Conservation (phyloP, 441 rosid genomes). For the Jatropha multifida region DNA sequence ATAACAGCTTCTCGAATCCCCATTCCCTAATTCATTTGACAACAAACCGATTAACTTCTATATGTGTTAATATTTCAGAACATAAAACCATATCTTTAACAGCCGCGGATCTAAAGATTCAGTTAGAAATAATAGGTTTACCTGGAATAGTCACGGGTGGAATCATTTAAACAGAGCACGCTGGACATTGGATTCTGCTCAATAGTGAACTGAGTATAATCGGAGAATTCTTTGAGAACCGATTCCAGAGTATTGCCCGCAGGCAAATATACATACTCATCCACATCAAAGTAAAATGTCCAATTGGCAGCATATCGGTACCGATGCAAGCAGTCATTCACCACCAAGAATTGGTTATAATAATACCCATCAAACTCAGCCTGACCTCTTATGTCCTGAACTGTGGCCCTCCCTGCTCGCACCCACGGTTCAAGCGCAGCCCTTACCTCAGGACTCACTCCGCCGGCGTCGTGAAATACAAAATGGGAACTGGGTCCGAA, state of each 20-base stretch:
- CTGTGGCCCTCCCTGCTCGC: slow-evolving; percentile 57
- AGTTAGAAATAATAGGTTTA: slow-evolving; percentile 13
- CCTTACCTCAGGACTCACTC: slow-evolving; percentile 54
- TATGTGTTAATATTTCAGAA: too few relatives aligned
- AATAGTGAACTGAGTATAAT: slow-evolving; percentile 72
- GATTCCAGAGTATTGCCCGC: slow-evolving; percentile 46
- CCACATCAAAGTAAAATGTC: slow-evolving; percentile 85
- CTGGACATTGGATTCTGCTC: slow-evolving; percentile 86
- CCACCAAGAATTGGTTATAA: slow-evolving; percentile 77
- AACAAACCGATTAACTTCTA: too few relatives aligned
- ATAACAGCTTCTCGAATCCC: slow-evolving; percentile 83
- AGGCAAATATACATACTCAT: slow-evolving; percentile 74
- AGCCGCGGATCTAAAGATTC: neutral
- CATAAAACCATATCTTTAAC: too few relatives aligned
- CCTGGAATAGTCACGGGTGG: slow-evolving; percentile 57
- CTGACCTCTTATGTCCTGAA: slow-evolving; percentile 69
- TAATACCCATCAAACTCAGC: slow-evolving; percentile 71
- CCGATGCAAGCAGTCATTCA: slow-evolving; percentile 76
- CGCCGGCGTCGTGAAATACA: slow-evolving; percentile 85
- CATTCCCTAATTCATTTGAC: slow-evolving; percentile 50
- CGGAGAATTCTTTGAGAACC: slow-evolving; percentile 53
- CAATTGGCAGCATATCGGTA: slow-evolving; percentile 62
- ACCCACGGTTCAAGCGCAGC: slow-evolving; percentile 72
- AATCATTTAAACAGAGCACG: slow-evolving; percentile 62
- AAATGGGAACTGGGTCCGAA: slow-evolving; percentile 76